phyloP scores from a whole-genome alignment of 345 rosid genomes.

The Stellera chamaejasme region DNA sequence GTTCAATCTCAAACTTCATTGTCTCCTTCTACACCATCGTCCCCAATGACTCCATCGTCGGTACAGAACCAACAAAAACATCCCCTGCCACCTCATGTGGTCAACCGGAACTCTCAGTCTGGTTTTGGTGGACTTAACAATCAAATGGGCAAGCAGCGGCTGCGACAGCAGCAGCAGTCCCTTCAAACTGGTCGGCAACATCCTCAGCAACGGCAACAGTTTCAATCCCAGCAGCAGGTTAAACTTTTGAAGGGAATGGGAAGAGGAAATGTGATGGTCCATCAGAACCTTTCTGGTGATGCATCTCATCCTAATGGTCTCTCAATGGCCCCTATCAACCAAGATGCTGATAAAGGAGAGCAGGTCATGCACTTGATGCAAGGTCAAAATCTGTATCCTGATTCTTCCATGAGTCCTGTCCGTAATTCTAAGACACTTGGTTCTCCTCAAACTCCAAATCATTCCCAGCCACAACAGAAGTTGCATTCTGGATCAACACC shows the following conservation, averaged over 20 bases:
- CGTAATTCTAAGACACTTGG: conserved; percentile 55
- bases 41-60: conserved; percentile 50
- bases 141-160: conserved; percentile 86
- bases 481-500: conserved; percentile 37
- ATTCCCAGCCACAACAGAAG: conserved; percentile 52
- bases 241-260: conserved; percentile 73
- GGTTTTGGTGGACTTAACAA: conserved; percentile 49
- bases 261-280: conserved; percentile 64
- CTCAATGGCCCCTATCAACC: conserved; percentile 42
- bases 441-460: conserved; percentile 46
- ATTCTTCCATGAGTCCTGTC: conserved; percentile 38
- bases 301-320: conserved; percentile 71
- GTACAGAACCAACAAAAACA: conserved; percentile 57
- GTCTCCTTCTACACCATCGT: conserved; percentile 40
- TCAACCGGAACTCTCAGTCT: conserved; percentile 48
- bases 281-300: conserved; percentile 59
- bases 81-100: conserved; percentile 52
- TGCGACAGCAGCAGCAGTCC: conserved; percentile 61
- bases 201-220: conserved; percentile 72
- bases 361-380: conserved; percentile 47
- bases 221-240: conserved; percentile 59
- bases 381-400: conserved; percentile 57
- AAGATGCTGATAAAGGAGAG: conserved; percentile 66
- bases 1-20: conserved; percentile 49
- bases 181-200: conserved; percentile 84